Evolutionary conservation across 2,329 filamentous ascomycete genomes (phyloP), one percentile per base, ranked within the genome.

Genomic region (Penicillium sp.): DNA sequence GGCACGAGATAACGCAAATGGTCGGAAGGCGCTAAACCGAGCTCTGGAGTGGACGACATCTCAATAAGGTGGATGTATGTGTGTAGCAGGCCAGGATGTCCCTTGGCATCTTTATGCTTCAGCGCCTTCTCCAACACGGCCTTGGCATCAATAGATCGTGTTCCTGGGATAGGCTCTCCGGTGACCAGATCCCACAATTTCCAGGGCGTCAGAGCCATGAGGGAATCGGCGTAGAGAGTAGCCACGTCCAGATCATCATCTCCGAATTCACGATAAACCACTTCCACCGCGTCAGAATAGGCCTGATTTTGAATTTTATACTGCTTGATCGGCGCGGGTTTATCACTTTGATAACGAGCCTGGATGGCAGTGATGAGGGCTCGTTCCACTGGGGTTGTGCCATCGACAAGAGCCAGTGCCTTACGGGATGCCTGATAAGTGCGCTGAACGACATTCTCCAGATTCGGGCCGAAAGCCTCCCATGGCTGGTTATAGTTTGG

Each of bases 401-500:
- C 70, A 42, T 69, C 54, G 17, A 78, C 71, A 56, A 76, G 67
- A 2, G 73, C 67, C 44, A 77, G 77, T 1, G 86, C 87, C 59
- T 81, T 62, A 70, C 59, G 72, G 59, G 61, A 81, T 0, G 84
- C 83, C 15, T 73, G 60, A 58, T 83, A 79, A 4, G 85, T 85
- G 33, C 79, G 78, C 44, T 77, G 71, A 7, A 89, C 78, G 0
- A 82, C 67, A 1, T 37, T 74, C 12, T 80, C 75, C 4, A 89
- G 78, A 65, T 93, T 90, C 0, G 82, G 76, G 58, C 90, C 89
- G 66, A 93, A 92, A 26, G 86, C 82, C 30, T 86, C 84, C 91
- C 91, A 93, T 0, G 90, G 88, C 70, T 93, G 92, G 78, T 93
- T 91, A 75, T 91, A 89, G 71, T 94, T 93, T 3, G 91, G 91